Evolutionary conservation across 495 filamentous ascomycete species (phyloP), one percentile per base, ranked within the genome.

Genomic region (Tuber brumale): DNA sequence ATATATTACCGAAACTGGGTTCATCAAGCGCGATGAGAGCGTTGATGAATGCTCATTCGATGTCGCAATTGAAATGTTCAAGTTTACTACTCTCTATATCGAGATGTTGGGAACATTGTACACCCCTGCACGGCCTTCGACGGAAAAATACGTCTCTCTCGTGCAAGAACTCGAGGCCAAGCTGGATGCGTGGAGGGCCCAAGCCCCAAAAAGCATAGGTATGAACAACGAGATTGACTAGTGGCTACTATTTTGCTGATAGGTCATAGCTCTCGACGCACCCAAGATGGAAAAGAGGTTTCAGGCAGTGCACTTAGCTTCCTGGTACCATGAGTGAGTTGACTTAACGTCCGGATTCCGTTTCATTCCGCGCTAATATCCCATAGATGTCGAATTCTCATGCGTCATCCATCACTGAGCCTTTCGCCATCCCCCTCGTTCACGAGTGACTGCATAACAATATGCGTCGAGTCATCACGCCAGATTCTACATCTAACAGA

Each of bases 21-120:
- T 85, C 77, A 86, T 90, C 45, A 86, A 90, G 8, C 84, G 85
- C 1, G 88, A 91, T 39, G 83, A 86, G 21, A 85, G 87, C 18
- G 82, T 87, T 27, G 84, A 88, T 72, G 88, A 87, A 75, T 94
- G 92, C 83, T 86, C 85, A 42, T 92, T 90, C 74, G 83, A 88
- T 12, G 88, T 91, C 51, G 91, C 89, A 5, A 85, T 94, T 43
- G 86, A 87, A 72, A 87, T 87, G 46, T 89, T 88, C 80, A 89
- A 88, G 74, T 84, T 90, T 42, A 85, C 88, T 2, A 87, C 88
- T 2, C 84, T 93, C 7, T 90, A 88, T 76, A 87, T 92, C 74
- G 90, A 93, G 79, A 89, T 94, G 84, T 92, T 89, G 77, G 87
- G 87, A 79, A 91, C 88, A 70, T 87, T 94, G 48, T 94, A 94